These are phyloP conservation scores for Saccharomycopsis olivae DNA, from an alignment of 805 yeast species.

Conservation along the genomic window DNA sequence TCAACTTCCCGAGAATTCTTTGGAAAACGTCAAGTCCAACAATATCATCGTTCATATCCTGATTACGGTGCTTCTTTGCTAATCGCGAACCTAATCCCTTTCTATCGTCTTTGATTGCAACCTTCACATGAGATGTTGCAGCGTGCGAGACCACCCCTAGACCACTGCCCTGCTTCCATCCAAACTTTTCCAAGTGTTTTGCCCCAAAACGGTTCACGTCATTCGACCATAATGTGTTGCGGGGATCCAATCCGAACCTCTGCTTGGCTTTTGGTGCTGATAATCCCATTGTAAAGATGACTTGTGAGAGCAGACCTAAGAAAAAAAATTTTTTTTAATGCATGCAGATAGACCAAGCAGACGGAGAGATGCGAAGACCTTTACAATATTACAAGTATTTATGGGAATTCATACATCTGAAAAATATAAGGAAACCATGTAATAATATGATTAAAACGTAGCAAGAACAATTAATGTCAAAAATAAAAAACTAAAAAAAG, in stretches of 20 bases:
- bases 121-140: slow-evolving; percentile 63
- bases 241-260: slow-evolving; percentile 83
- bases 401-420: no score
- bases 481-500: no score
- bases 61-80: slow-evolving; percentile 45
- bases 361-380: no score
- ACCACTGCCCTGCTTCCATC: slow-evolving; percentile 92
- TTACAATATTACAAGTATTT: no score
- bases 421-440: no score
- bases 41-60: slow-evolving; percentile 72
- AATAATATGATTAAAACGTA: no score
- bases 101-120: slow-evolving; percentile 70
- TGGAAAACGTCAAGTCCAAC: slow-evolving; percentile 92
- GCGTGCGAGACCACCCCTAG: slow-evolving; percentile 64
- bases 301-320: no score
- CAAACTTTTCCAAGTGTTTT: slow-evolving; percentile 66
- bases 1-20: slow-evolving; percentile 75
- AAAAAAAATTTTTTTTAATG: no score
- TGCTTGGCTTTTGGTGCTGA: slow-evolving; percentile 75
- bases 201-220: slow-evolving; percentile 80
- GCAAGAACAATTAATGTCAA: no score
- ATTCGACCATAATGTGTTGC: slow-evolving; percentile 92
- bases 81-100: slow-evolving; percentile 84
- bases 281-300: slow-evolving; percentile 51
- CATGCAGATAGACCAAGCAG: no score